Percentiles rank a stretch among this genome's conserved stretches.
phyloP scores from a whole-genome alignment of 345 rosid species.

The Nephelium lappaceum region DNA sequence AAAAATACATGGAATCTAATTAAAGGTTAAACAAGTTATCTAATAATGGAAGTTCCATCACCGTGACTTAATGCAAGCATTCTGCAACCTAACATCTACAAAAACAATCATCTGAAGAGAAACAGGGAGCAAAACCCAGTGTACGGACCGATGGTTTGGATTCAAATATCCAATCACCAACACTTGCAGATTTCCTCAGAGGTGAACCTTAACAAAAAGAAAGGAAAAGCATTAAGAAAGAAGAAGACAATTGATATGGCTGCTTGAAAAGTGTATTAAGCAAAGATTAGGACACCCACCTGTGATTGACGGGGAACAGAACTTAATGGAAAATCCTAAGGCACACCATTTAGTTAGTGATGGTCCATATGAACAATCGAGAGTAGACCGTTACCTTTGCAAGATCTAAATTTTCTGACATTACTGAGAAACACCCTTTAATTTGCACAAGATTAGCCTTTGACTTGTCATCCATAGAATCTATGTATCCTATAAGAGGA shows the following conservation, averaged over 20 bases:
- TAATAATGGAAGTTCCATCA: background rate
- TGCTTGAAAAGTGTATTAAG: conserved; percentile 14
- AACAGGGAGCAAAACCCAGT: conserved; percentile 10
- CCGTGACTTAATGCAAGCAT: background rate
- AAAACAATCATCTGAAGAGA: background rate
- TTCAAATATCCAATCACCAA: conserved; percentile 85
- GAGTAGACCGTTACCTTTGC: conserved; percentile 64
- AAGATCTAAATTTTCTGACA: conserved; percentile 95
- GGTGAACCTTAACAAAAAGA: conserved; percentile 63
- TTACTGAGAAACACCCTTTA: conserved; percentile 96
- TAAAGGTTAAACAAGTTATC: background rate
- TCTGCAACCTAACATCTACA: background rate
- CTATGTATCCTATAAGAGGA: conserved; percentile 71
- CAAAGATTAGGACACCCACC: conserved; percentile 54
- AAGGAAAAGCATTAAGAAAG: conserved; percentile 31
- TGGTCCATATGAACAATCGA: conserved; percentile 20
- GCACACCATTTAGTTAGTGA: conserved; percentile 54
- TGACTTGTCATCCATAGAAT: conserved; percentile 88
- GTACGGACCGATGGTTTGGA: conserved; percentile 63
- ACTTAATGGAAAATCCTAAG: conserved; percentile 86
- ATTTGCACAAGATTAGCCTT: conserved; percentile 92
- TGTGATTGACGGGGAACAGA: conserved; percentile 81
- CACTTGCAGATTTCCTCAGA: conserved; percentile 93
- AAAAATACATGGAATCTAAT: background rate
- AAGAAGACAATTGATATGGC: conserved; percentile 9